Evolutionary conservation across 83 land plant genomes (phyloP).

Genomic region (Larix sibirica): DNA sequence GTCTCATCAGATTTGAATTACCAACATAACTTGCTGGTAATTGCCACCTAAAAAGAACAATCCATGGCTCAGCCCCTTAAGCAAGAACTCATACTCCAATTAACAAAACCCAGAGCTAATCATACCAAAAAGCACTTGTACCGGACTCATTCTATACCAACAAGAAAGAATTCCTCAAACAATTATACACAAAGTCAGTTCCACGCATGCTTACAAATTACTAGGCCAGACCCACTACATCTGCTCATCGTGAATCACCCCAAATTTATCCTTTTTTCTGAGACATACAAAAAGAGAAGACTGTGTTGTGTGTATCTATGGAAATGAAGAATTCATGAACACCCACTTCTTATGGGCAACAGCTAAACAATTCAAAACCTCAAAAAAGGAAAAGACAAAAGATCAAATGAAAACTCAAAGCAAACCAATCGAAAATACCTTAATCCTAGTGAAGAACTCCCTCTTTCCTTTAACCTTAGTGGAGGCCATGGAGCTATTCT

Average conservation of each 20-base stretch:
- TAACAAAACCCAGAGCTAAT: neutral
- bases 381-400: no score
- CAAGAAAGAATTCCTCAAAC: neutral
- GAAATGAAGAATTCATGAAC: neutral
- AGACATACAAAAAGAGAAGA: neutral
- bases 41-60: neutral
- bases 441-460: conserved; percentile 9
- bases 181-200: neutral
- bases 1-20: neutral
- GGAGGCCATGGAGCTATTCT: neutral
- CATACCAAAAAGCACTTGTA: neutral
- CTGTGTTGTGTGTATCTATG: neutral
- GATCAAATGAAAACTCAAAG: neutral
- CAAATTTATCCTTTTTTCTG: neutral
- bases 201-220: neutral
- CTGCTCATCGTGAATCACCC: neutral
- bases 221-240: neutral
- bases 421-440: neutral
- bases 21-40: neutral
- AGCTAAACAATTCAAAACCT: no score
- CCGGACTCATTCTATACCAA: neutral
- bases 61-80: neutral
- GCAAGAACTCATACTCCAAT: neutral
- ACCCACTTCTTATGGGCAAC: neutral
- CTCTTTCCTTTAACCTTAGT: conserved; percentile 5